Conservation (phyloP, 2,329 filamentous ascomycete species). For the Aspergillus calidoustus region DNA sequence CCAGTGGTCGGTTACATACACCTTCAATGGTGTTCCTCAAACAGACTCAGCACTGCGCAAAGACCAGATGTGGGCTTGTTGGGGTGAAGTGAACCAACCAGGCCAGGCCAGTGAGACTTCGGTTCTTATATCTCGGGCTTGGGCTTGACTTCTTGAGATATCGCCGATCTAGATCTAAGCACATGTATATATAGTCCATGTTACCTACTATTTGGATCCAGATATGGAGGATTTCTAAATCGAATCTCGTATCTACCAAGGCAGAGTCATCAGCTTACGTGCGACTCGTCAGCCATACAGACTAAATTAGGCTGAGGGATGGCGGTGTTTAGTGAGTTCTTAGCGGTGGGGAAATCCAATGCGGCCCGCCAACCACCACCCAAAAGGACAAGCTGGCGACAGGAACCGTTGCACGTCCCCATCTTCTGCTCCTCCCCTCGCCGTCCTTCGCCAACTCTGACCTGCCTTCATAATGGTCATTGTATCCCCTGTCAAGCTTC, state of each 20-base stretch:
- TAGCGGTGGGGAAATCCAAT: constrained; percentile 14
- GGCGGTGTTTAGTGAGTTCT: constrained; percentile 15
- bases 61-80: not conserved
- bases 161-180: not conserved
- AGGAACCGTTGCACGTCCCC: constrained; percentile 11
- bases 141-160: not conserved
- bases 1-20: not conserved
- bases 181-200: not conserved
- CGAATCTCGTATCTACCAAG: not conserved
- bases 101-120: not conserved
- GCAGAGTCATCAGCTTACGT: constrained; percentile 2
- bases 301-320: constrained; percentile 10
- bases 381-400: constrained; percentile 31
- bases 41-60: not conserved
- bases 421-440: not conserved
- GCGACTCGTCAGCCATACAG: not conserved
- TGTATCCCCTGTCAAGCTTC: constrained; percentile 3
- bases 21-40: not conserved
- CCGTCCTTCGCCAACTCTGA: constrained; percentile 2
- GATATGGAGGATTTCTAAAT: not conserved
- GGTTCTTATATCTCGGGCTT: not conserved
- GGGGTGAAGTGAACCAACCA: not conserved
- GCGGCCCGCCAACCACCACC: constrained; percentile 8
- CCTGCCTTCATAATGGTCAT: constrained; percentile 20
- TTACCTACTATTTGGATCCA: not conserved